Conservation (phyloP, 2,329 filamentous ascomycete species). For the Penicillium sp. region DNA sequence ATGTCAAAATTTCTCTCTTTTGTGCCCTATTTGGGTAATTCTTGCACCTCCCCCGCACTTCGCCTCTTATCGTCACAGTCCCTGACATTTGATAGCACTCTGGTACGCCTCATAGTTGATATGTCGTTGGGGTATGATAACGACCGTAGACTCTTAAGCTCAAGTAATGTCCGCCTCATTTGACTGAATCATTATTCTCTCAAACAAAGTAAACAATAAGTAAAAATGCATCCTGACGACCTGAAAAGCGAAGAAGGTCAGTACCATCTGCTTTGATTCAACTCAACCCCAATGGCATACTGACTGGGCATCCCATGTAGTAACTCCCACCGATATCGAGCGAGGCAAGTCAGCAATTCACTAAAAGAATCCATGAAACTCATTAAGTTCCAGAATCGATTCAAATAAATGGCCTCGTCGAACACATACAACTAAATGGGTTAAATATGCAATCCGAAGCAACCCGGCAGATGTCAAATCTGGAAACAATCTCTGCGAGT, state of each 20-base stretch:
- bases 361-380: background rate
- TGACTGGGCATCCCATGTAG: background rate
- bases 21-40: background rate
- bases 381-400: background rate
- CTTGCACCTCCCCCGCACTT: background rate
- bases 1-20: background rate
- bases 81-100: background rate
- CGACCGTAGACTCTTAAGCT: background rate
- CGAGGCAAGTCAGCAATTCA: background rate
- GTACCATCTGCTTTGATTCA: background rate
- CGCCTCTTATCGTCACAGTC: background rate
- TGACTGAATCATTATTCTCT: background rate
- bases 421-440: background rate
- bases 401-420: background rate
- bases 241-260: background rate
- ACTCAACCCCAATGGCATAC: background rate
- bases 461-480: conserved; percentile 7
- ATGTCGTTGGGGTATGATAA: background rate
- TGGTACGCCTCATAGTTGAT: background rate
- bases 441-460: background rate
- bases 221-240: background rate
- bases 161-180: background rate
- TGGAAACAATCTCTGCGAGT: conserved; percentile 23
- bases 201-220: background rate
- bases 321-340: background rate